Percentiles rank a stretch among this genome's conserved stretches.
Conservation (phyloP, 164 flowering plant genomes). For the Vitis rotundifolia region DNA sequence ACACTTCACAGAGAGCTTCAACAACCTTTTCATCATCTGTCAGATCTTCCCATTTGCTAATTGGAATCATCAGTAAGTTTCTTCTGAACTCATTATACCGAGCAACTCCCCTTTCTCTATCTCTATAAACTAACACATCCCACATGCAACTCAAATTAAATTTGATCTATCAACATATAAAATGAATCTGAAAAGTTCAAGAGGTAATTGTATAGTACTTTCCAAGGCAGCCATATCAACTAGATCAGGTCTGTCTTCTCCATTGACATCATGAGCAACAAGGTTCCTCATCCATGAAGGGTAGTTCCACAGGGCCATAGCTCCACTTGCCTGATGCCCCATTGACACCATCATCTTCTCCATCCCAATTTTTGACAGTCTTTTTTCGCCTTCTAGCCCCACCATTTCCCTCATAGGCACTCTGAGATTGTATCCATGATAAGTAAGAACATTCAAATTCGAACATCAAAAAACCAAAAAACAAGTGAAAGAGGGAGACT, state of each 20-base stretch:
- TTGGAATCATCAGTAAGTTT: constrained; percentile 47
- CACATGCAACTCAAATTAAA: background rate
- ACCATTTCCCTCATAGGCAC: constrained; percentile 37
- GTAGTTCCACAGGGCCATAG: constrained; percentile 46
- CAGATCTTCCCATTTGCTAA: constrained; percentile 58
- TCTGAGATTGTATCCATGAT: constrained; percentile 15
- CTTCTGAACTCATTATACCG: constrained; percentile 56
- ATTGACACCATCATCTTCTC: constrained; percentile 48
- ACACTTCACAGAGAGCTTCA: constrained; percentile 38
- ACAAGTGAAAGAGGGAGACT: background rate
- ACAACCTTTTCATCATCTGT: constrained; percentile 44
- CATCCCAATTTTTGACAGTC: constrained; percentile 38
- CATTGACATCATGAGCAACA: constrained; percentile 44
- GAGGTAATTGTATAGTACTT: constrained; percentile 22
- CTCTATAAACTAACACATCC: constrained; percentile 41
- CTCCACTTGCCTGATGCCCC: constrained; percentile 60
- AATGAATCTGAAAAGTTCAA: background rate
- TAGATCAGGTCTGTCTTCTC: constrained; percentile 42
- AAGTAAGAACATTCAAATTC: no score
- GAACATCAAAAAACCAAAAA: background rate
- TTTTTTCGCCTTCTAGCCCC: constrained; percentile 42
- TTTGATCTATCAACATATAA: background rate
- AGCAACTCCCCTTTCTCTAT: constrained; percentile 54
- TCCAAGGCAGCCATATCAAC: constrained; percentile 54
- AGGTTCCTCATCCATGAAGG: constrained; percentile 58